Evolutionary conservation across 495 filamentous ascomycete genomes (phyloP), one percentile per base, ranked within the genome.

Genomic region (Trichoderma asperelloides): DNA sequence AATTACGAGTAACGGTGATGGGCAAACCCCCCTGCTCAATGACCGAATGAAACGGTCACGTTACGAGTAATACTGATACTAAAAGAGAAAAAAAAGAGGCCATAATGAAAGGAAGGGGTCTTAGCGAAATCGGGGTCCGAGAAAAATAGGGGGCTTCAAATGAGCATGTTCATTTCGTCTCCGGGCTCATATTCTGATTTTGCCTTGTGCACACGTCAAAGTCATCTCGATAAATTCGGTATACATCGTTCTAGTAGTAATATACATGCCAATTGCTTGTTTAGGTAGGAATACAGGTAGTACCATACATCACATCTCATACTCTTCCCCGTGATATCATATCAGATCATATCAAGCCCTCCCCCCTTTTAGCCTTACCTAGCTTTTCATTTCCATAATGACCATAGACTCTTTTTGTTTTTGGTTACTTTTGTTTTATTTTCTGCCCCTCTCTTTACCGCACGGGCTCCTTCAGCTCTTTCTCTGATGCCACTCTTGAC

Each of bases 121-220:
- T 47, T 30, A 60, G 55, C 55, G 55, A 60, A n/a, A 30, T 11
- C 27, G 55, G 6, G 8, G n/a, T 15, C 5, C 13, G 55, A 11
- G 25, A 30, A 60, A 60, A 2, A 60, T 1, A 8, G 27, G 55
- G 55, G 55, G 55, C 55, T 30, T 60, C 55, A 30, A 60, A 60
- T 60, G 55, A 60, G 55, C 55, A 21, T 25, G 55, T 30, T 60
- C 55, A 60, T 60, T 60, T 60, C 55, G 55, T 60, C 55, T 60
- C 33, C 33, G 33, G 9, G 33, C 33, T 8, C 33, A 3, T 37
- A 37, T 37, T 37, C 33, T 8, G 33, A 37, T 37, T 7, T 37
- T 37, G 5, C 9, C n/a, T 47, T 47, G 13, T 60, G 55, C 23
- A 1, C 12, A 28, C 55, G 27, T 60, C 55, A 30, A 37, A 28